Conservation (phyloP, 139 green algal species). For the Coccomyxa sp. region DNA sequence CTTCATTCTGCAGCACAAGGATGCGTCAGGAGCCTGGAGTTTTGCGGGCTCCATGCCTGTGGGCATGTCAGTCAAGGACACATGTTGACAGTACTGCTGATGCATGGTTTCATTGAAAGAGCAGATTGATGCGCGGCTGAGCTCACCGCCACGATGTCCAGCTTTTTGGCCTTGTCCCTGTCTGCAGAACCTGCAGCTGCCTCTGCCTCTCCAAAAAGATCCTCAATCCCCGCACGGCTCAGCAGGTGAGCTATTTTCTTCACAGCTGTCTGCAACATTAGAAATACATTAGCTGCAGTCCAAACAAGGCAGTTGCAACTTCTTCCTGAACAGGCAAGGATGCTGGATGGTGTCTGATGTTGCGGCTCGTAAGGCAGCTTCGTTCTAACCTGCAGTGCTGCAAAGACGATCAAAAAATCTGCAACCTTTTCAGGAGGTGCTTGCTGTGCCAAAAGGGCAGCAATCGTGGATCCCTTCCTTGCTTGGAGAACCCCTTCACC, state of each 20-base stretch:
- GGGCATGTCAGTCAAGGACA: neutral
- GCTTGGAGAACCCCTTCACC: too few species aligned
- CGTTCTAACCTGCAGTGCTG: too few species aligned
- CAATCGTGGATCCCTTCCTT: too few species aligned
- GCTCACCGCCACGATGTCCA: conserved; percentile 48
- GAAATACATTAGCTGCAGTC: too few species aligned
- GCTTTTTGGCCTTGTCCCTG: conserved; percentile 46
- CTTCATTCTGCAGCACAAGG: conserved; percentile 31
- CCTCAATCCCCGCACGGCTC: conserved; percentile 34
- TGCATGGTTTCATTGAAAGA: neutral
- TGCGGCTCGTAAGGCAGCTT: too few species aligned
- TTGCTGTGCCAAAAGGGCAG: too few species aligned
- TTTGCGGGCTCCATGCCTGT: neutral
- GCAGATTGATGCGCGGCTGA: neutral
- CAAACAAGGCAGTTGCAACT: too few species aligned
- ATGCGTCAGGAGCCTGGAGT: neutral
- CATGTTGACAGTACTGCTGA: neutral
- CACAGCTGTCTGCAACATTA: neutral
- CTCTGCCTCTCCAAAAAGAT: conserved; percentile 21
- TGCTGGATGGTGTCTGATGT: too few species aligned
- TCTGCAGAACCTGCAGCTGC: neutral
- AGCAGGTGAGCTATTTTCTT: conserved; percentile 8
- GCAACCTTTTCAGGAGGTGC: too few species aligned
- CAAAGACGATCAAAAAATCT: too few species aligned
- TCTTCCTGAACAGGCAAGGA: too few species aligned